Conservation (phyloP, 306 rosid species). For the Corylus heterophylla region DNA sequence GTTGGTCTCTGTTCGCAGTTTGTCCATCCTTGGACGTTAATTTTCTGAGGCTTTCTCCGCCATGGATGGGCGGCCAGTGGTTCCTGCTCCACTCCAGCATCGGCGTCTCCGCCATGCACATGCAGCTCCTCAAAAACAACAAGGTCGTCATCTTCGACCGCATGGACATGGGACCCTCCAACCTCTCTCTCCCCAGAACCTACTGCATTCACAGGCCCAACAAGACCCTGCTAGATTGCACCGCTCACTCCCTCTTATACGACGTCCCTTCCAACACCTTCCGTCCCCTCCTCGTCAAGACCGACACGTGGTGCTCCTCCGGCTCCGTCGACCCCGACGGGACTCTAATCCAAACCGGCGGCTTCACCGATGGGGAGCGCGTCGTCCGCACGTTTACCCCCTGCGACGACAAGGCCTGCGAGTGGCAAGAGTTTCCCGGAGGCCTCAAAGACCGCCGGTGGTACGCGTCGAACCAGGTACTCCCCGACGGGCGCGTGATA, state of each 20-base stretch:
- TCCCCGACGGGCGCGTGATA: slow-evolving; percentile 58
- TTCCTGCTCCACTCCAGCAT: slow-evolving; percentile 46
- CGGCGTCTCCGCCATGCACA: slow-evolving; percentile 94
- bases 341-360: slow-evolving; percentile 69
- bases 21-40: background rate
- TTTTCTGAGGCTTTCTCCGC: background rate
- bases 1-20: background rate
- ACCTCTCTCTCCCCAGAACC: slow-evolving; percentile 47
- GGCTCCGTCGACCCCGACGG: slow-evolving; percentile 54
- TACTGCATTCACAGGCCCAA: slow-evolving; percentile 33
- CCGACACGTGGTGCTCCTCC: slow-evolving; percentile 89
- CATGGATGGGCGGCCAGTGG: slow-evolving; percentile 53
- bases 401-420: slow-evolving; percentile 41
- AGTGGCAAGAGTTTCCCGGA: slow-evolving; percentile 46
- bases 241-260: slow-evolving; percentile 74
- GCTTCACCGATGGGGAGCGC: slow-evolving; percentile 57
- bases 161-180: slow-evolving; percentile 76
- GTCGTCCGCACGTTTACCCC: slow-evolving; percentile 51
- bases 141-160: slow-evolving; percentile 72
- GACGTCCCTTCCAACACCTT: slow-evolving; percentile 46
- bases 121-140: slow-evolving; percentile 70
- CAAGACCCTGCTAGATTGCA: slow-evolving; percentile 57
- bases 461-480: slow-evolving; percentile 70
- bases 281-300: slow-evolving; percentile 56
- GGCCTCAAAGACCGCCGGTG: slow-evolving; percentile 42